phyloP scores from a whole-genome alignment of 2,329 filamentous ascomycete species.

The Neofusicoccum laricinum region DNA sequence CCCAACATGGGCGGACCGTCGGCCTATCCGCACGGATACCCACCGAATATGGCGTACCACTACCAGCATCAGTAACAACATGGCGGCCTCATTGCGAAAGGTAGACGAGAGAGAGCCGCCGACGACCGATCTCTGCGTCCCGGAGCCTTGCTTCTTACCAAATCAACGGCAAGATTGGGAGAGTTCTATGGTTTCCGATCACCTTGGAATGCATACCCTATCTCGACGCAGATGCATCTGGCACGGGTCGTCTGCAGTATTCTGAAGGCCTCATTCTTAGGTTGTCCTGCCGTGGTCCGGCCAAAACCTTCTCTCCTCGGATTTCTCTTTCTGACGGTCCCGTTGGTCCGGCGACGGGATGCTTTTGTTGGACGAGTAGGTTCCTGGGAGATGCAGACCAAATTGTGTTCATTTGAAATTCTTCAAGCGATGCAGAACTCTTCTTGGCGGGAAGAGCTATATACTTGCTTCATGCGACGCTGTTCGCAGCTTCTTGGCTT shows the following conservation, averaged over 20 bases:
- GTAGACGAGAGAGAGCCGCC: not conserved
- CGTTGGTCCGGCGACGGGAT: too few relatives aligned
- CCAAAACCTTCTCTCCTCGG: too few relatives aligned
- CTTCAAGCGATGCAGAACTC: too few relatives aligned
- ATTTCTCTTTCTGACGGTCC: too few relatives aligned
- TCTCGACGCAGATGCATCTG: not conserved
- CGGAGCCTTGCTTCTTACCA: too few relatives aligned
- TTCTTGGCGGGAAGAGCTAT: not conserved
- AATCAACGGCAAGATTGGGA: not conserved
- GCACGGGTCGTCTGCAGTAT: not conserved
- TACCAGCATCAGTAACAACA: constrained; percentile 4
- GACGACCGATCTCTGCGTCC: too few relatives aligned
- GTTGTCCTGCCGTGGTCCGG: too few relatives aligned
- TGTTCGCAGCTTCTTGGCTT: not conserved
- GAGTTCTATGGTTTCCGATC: not conserved
- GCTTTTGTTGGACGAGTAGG: too few relatives aligned
- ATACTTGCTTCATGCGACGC: too few relatives aligned
- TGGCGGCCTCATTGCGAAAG: not conserved
- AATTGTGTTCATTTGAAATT: too few relatives aligned
- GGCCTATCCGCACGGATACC: not conserved
- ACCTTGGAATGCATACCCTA: too few relatives aligned
- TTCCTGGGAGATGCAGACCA: too few relatives aligned
- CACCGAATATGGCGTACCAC: not conserved
- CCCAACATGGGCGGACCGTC: not conserved
- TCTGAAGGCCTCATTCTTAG: not conserved